Evolutionary conservation across 768 basidiomycete species (phyloP), one percentile per base, ranked within the genome.

Genomic region (Rhodotorula kratochvilovae): DNA sequence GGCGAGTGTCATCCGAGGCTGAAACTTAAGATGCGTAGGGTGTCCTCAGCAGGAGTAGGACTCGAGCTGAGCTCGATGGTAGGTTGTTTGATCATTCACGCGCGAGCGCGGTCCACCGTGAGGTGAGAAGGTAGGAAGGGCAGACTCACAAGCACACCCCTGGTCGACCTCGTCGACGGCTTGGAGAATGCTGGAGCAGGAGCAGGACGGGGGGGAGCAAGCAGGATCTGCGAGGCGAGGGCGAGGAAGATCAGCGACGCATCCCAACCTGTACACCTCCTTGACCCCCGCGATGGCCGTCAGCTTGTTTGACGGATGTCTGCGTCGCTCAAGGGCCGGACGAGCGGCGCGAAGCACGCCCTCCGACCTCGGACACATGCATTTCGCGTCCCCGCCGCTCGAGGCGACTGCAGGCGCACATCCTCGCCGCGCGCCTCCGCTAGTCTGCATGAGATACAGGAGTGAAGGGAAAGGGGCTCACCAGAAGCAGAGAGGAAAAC

Each of bases 351-450:
- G 11, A 29, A 53, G 31, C 15, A 27, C 17, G 43, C 21, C 35
- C 70, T 54, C 43, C 63, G 27, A 10, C 31, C 46, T 71, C 55
- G 39, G 70, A 46, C 70, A 71, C 70, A 71, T 71, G 70, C 64
- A 71, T 62, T 62, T 43, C n/a, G 33, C 25, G 54, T 25, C 50
- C 29, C 17, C 5, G 39, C 29, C 42, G 35, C 33, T 46, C 15
- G 8, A 48, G 13, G 35, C 25, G 50, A 16, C 16, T 31, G 13
- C 46, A 55, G 36, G 33, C 15, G 29, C 42, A 46, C 64, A 50
- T 65, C 68, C 58, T 67, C 36, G 48, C 64, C 46, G 64, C 56
- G n/a, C 31, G 21, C 50, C 8, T 33, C 33, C 2, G 16, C n/a
- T 5, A 27, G 29, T 4, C 53, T 17, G 15, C 12, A 11, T 5